A percentile compares a stretch with the other conserved stretches of the same genome.
These are phyloP conservation scores for Gamarada debralockiae DNA, from an alignment of 495 filamentous ascomycete genomes.

Conservation along the genomic window DNA sequence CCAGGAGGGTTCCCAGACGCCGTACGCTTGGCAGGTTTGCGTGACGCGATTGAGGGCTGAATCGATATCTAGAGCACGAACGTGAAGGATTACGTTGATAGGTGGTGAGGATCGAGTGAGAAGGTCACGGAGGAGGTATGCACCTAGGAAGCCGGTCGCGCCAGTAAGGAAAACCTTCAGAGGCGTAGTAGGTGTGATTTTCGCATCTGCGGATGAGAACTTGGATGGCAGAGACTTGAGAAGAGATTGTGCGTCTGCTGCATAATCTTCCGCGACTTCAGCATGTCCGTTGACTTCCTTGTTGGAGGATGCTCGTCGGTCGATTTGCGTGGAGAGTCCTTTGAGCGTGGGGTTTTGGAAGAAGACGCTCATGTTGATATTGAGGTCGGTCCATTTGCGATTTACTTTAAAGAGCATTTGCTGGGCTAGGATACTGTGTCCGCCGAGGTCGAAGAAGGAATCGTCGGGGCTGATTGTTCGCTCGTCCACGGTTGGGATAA, in stretches of 20 bases:
- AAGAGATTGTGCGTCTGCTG: slow-evolving; percentile 61
- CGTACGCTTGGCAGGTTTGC: slow-evolving; percentile 64
- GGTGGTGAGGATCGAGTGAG: slow-evolving; percentile 52
- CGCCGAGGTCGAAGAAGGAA: slow-evolving; percentile 84
- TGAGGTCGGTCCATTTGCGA: slow-evolving; percentile 40
- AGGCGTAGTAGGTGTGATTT: slow-evolving; percentile 29
- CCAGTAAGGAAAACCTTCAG: slow-evolving; percentile 76
- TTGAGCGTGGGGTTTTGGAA: slow-evolving; percentile 73
- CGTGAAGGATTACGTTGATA: slow-evolving; percentile 70
- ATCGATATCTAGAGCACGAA: slow-evolving; percentile 57
- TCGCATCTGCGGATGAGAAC: slow-evolving; percentile 32
- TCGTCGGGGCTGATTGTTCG: slow-evolving; percentile 58
- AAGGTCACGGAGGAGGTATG: slow-evolving; percentile 74
- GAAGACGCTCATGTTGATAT: slow-evolving; percentile 73
- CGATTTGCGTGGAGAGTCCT: slow-evolving; percentile 71
- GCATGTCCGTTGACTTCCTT: slow-evolving; percentile 29
- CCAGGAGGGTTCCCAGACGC: slow-evolving; percentile 78
- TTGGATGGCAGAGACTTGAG: slow-evolving; percentile 41
- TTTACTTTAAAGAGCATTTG: slow-evolving; percentile 64
- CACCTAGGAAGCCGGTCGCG: slow-evolving; percentile 87
- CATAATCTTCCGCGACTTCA: slow-evolving; percentile 54
- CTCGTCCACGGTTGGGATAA: slow-evolving; percentile 39
- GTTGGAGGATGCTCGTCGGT: slow-evolving; percentile 41
- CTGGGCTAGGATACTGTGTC: slow-evolving; percentile 83
- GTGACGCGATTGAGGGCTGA: slow-evolving; percentile 48